Base-by-base conservation (phyloP, 1,284 basidiomycete species). In the Kwoniella shivajii region DNA sequence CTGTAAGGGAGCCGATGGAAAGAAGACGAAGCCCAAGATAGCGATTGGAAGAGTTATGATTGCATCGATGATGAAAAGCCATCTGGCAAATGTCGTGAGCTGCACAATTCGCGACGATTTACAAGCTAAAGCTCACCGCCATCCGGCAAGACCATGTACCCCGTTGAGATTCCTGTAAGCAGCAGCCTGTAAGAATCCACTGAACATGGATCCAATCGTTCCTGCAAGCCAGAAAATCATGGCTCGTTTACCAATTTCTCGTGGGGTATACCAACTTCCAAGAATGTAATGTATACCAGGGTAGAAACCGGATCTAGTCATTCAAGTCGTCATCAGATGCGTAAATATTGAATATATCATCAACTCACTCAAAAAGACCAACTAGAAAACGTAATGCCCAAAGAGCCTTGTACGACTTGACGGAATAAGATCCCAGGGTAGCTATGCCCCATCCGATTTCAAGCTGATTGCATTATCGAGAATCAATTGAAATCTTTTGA, bases 21-120 rank as follows among this genome's bases (percentile, higher is more conserved):
- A 67, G 55, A 75, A 65, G 33, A 66, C 34, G 55, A 59, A 72
- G 1, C 73, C 69, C 2, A 63, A 44, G 13, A 76, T n/a, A 11
- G 73, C 72, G 41, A 76, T 68, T 5, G 74, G 74, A 3, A 74
- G 56, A 7, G 72, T 76, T 60, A 70, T 66, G 50, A 68, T 56
- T 0, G 69, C 71, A 54, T 76, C 71, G 46, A 73, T 67, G 60
- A 72, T 72, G 60, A 72, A 71, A 7, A 71, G 51, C 70, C 66
- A 66, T 30, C 68, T 57, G 43, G 6, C 13, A 22, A 14, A 37
- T 22, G 5, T 22, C 11, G 3, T 31, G 30, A 46, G 4, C 13
- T 10, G 42, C 29, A 27, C 16, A 9, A 27, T 10, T 44, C 9
- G n/a, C 10, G 10, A 36, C 33, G 33, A n/a, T n/a, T 36, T 36